Evolutionary conservation across 306 rosid species (phyloP).

Genomic region (Quercus suber): DNA sequence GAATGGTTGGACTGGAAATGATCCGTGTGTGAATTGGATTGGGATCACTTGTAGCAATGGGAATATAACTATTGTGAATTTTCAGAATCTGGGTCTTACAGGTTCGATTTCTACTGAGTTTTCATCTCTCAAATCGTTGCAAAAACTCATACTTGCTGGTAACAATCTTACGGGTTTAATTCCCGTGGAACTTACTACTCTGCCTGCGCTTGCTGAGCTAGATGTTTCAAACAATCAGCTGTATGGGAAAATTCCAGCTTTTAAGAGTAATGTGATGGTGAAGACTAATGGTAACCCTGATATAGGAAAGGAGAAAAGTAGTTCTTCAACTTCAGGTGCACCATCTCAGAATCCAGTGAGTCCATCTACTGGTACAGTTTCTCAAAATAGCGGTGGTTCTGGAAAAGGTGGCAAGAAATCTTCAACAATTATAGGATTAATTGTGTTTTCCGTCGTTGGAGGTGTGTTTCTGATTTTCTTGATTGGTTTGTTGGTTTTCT

Average conservation of each 20-base stretch:
- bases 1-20: constrained; percentile 71
- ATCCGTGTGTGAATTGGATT: constrained; percentile 72
- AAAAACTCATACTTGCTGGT: constrained; percentile 59
- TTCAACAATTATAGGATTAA: constrained; percentile 42
- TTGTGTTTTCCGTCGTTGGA: constrained; percentile 62
- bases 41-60: constrained; percentile 65
- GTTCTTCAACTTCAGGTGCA: constrained; percentile 22
- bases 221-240: constrained; percentile 66
- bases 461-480: constrained; percentile 43
- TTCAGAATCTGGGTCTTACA: constrained; percentile 71
- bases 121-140: constrained; percentile 49
- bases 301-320: constrained; percentile 54
- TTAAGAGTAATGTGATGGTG: constrained; percentile 49
- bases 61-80: constrained; percentile 57
- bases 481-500: constrained; percentile 60
- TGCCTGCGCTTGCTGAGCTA: constrained; percentile 53
- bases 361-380: constrained; percentile 17
- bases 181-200: constrained; percentile 55
- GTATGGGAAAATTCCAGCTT: constrained; percentile 60
- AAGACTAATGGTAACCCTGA: constrained; percentile 51
- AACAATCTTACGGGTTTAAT: constrained; percentile 68
- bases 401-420: constrained; percentile 42
- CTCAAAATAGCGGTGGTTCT: constrained; percentile 24
- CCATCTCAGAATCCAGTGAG: constrained; percentile 19
- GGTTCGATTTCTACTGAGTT: constrained; percentile 66